Evolutionary conservation across 2,329 filamentous ascomycete species (phyloP), one percentile per base, ranked within the genome.

Genomic region (Ceratocystis diversiconidia): DNA sequence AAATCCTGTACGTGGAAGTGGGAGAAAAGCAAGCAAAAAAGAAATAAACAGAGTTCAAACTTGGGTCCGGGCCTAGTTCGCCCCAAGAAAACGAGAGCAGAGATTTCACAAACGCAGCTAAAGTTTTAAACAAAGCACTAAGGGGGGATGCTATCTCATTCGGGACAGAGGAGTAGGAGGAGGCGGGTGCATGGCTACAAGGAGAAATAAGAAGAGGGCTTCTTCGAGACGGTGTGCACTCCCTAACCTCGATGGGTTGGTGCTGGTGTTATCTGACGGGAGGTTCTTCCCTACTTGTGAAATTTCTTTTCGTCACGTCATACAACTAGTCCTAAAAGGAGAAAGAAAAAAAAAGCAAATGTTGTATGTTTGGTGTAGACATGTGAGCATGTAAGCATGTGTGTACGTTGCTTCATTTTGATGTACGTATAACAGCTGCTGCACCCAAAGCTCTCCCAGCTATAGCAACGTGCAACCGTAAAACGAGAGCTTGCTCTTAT

Each of bases 1-100:
- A 57, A 57, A 30, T 28, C 17, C 10, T 57, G 52, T 8, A 7
- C 10, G 50, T 55, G 25, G 50, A 55, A 22, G 52, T 28, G 52
- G 52, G 25, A 30, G 25, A n/a, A 50, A n/a, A n/a, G 22, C 46
- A 7, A 8, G 0, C 5, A 2, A 25, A 50, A 19, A 7, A 8
- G 0, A 50, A 22, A 12, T 10, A 15, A 12, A 4, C 36, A 3
- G 10, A 12, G 12, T 41, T 41, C 36, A 41, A 50, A n/a, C 46
- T 22, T 19, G 46, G 46, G 17, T 19, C 22, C 19, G 46, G 46
- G 46, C 52, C 28, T 15, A 32, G 8, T 32, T 4, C 36, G 30
- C 52, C 52, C 52, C 52, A 57, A 32, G 52, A 57, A 28, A 57
- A 57, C 52, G 52, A 30, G 25, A 28, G 52, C 52, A 57, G 52